Base-by-base conservation (phyloP, 2,329 filamentous ascomycete species). In the Akanthomyces muscarius region DNA sequence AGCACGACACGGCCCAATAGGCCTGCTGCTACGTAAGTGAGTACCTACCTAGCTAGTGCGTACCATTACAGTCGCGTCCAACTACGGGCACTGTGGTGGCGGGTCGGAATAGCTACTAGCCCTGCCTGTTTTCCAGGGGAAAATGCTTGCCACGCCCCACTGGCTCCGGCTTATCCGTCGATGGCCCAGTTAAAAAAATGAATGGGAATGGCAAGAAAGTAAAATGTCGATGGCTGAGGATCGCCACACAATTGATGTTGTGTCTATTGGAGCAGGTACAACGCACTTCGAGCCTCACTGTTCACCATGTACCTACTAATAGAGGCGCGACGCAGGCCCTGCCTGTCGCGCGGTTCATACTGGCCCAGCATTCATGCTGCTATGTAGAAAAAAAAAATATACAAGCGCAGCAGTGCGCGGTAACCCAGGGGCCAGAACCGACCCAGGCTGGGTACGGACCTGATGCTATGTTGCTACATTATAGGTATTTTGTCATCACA, bases 151-250 rank as follows among this genome's bases (percentile, higher is more conserved):
- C 42, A 21, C 7, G 59, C 25, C 42, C 59, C 59, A 54, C 51
- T 23, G 11, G 8, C 30, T 61, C 59, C 59, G 59, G 59, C 51
- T 47, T 61, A 61, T 61, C 59, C 59, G 59, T 48, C 42, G 30
- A 48, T 61, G 6, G 28, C n/a, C 36, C 58, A 52, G 47, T 23
- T 33, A 36, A 14, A 48, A 44, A 44, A 42, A 52, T 16, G 33
- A 52, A 13, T 44, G n/a, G 38, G 13, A 45, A 53, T 61, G 58
- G 48, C 23, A 53, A 18, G 56, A 45, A 25, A 47, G 23, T 42
- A 25, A 53, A 61, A 61, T 53, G 28, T 33, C 47, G 56, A 52
- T 61, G 58, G 58, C 38, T 41, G 25, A 45, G 23, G 50, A 53
- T 53, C 38, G n/a, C 23, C 56, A 10, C 21, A 7, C 16, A 28